Evolutionary conservation across 441 rosid species (phyloP).

Genomic region (Eugenia klotzschiana): DNA sequence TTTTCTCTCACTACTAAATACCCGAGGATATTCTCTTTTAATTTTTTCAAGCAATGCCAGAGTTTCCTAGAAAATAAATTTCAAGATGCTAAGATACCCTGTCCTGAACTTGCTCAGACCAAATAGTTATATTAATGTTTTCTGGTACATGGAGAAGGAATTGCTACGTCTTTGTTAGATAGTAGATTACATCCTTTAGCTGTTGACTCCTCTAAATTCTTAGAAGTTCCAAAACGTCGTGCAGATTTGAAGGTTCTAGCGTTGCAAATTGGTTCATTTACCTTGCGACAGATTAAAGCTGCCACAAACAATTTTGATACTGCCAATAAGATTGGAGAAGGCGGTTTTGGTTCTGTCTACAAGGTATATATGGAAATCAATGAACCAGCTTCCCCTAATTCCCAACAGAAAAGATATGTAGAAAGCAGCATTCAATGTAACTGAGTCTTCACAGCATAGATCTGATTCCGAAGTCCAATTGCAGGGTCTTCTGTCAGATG

Average conservation of each 20-base stretch:
- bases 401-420: not conserved
- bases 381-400: not conserved
- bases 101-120: not conserved
- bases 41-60: not conserved
- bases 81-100: not conserved
- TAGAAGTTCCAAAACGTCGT: not conserved
- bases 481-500: constrained; percentile 32
- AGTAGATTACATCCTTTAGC: not conserved
- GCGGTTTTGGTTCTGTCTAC: constrained; percentile 41
- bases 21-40: not conserved
- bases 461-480: not conserved
- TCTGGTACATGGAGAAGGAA: not conserved
- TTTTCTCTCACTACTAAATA: not conserved
- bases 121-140: too few relatives aligned
- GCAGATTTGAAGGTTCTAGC: constrained; percentile 19
- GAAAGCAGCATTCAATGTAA: not conserved
- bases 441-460: not conserved
- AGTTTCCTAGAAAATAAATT: not conserved
- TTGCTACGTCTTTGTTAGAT: too few relatives aligned
- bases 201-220: not conserved
- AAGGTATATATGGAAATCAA: constrained; percentile 7
- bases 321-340: constrained; percentile 35
- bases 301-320: constrained; percentile 27
- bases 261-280: constrained; percentile 18
- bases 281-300: constrained; percentile 23